Base-by-base conservation (phyloP, 2,329 filamentous ascomycete genomes). In the Cladosporium colombiae region DNA sequence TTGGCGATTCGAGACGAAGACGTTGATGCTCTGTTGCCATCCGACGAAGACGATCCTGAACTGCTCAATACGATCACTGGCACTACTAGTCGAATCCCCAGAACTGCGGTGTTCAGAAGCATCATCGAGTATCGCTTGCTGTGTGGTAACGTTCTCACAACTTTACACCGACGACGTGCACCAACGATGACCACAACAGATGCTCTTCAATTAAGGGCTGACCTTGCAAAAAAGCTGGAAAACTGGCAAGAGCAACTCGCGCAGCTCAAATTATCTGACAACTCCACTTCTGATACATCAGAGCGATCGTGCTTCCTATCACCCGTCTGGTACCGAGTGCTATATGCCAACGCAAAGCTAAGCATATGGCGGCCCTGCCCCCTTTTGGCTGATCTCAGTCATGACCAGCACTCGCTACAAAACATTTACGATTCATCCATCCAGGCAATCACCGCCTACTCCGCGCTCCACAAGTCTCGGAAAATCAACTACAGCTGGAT, bases 401-500 rank as follows among this genome's bases (percentile, higher is more conserved):
- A 70, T 23, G 67, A 70, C 31, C 63, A 64, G 27, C 50, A 29
- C 11, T 64, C 66, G 1, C 25, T 70, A 13, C 68, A 69, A 35
- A 61, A 62, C 18, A 76, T 81, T 16, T 81, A 79, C 55, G 72
- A 74, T 18, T 78, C 80, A 0, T 75, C 81, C 1, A 74, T 76
- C 27, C 73, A 79, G 21, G 72, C 79, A 0, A 81, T 84, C 52
- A 75, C 72, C 1, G 70, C 81, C 0, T 84, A 84, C 61, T 76
- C 81, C 0, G 77, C 75, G 21, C 69, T 84, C 0, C 80, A 83
- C 58, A 77, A 78, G 7, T 80, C 79, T 0, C 74, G 80, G 5
- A 79, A 79, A 55, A 80, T 84, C 65, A 84, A 83, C 68, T 83
- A 79, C 50, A 80, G 78, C 0, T 84, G 82, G 81, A 79, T 84